Conservation (phyloP, 1,139 yeast species). For the Yamadazyma pseudoaaseri region DNA sequence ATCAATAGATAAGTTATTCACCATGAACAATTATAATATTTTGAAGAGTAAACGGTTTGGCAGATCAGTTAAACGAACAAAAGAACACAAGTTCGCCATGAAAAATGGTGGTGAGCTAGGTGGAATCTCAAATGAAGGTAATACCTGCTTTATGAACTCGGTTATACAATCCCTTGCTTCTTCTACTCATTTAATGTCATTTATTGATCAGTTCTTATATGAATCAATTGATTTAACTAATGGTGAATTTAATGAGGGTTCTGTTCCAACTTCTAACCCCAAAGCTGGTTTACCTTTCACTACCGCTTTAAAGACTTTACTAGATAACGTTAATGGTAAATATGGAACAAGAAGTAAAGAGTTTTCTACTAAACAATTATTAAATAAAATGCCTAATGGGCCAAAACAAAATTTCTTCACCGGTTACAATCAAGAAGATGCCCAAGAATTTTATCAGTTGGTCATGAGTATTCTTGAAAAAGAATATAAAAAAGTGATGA, state of each 20-base stretch:
- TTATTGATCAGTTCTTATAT: constrained; percentile 49
- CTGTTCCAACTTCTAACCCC: constrained; percentile 28
- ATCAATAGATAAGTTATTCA: constrained; percentile 4
- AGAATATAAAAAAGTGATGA: constrained; percentile 40
- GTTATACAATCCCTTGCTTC: constrained; percentile 84
- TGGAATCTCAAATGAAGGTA: constrained; percentile 86
- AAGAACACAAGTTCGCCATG: constrained; percentile 38
- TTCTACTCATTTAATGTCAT: constrained; percentile 57
- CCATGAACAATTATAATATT: constrained; percentile 12
- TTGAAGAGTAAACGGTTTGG: constrained; percentile 11
- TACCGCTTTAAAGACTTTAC: constrained; percentile 46
- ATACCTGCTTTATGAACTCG: constrained; percentile 91
- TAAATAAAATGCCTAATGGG: constrained; percentile 74
- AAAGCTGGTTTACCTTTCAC: constrained; percentile 47
- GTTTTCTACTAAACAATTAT: constrained; percentile 63
- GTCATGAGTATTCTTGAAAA: constrained; percentile 71
- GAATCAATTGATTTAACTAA: constrained; percentile 14
- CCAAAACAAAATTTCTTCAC: constrained; percentile 73
- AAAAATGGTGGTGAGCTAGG: constrained; percentile 74
- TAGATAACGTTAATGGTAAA: constrained; percentile 54
- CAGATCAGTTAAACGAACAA: constrained; percentile 17
- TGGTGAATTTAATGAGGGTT: constrained; percentile 11
- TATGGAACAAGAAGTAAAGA: constrained; percentile 57
- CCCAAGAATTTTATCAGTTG: constrained; percentile 89
- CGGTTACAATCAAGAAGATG: constrained; percentile 91